These are phyloP conservation scores for Fusarium azukiicola DNA, from an alignment of 2,329 filamentous ascomycete genomes.

Conservation along the genomic window DNA sequence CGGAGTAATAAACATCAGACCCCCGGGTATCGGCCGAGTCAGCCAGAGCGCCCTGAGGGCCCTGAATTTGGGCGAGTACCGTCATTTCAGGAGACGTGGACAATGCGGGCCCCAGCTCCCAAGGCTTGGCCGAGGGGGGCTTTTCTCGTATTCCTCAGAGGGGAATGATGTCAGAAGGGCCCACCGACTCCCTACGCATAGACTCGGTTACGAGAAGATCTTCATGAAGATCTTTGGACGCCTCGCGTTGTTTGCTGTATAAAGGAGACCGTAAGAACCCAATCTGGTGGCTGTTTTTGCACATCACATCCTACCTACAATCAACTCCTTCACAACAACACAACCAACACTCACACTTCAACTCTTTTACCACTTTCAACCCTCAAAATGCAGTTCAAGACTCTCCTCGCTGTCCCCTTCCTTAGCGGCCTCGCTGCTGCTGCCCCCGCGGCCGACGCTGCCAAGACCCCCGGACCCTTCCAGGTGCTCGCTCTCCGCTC, in stretches of 20 bases:
- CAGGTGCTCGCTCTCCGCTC: conserved; percentile 72
- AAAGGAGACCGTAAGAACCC: conserved; percentile 18
- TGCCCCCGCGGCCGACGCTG: conserved; percentile 26
- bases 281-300: neutral
- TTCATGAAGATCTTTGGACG: conserved; percentile 38
- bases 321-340: conserved; percentile 5
- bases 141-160: conserved; percentile 24
- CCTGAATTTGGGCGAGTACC: neutral
- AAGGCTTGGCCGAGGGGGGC: neutral
- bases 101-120: conserved; percentile 17
- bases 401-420: conserved; percentile 44
- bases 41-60: neutral
- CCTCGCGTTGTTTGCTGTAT: conserved; percentile 33
- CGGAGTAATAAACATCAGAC: conserved; percentile 31
- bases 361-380: neutral
- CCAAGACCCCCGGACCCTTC: conserved; percentile 61
- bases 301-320: neutral
- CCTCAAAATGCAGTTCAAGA: conserved; percentile 53
- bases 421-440: conserved; percentile 41
- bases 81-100: conserved; percentile 18
- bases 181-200: conserved; percentile 24
- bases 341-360: neutral
- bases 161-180: conserved; percentile 47
- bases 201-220: conserved; percentile 41
- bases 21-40: conserved; percentile 20